Conservation (phyloP, 257 asterid species). For the Leonotis leonurus region DNA sequence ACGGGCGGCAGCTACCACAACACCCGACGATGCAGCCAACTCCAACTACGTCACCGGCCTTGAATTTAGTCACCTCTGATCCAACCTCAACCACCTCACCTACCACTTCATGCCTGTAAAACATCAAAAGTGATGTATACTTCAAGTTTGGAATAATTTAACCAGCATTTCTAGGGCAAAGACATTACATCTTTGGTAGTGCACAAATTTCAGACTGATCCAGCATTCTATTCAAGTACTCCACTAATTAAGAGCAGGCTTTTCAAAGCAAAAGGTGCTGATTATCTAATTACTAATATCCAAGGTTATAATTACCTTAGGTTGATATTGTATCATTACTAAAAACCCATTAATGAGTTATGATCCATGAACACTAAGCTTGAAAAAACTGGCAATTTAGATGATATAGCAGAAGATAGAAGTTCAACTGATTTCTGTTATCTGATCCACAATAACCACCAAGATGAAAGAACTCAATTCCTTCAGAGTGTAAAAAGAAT, state of each 20-base stretch:
- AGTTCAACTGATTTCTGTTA: too few species aligned
- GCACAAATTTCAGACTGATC: too few species aligned
- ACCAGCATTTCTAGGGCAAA: not conserved
- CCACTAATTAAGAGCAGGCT: not conserved
- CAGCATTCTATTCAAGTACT: too few species aligned
- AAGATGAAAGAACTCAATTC: not conserved
- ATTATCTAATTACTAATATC: not conserved
- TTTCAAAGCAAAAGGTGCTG: not conserved
- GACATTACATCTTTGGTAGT: not conserved
- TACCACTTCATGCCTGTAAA: constrained; percentile 78
- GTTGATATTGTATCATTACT: not conserved
- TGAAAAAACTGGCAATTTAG: too few species aligned
- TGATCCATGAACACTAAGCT: not conserved
- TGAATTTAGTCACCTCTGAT: constrained; percentile 57
- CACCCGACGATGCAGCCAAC: constrained; percentile 79
- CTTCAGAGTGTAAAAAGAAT: not conserved
- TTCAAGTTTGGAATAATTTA: not conserved
- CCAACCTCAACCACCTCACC: constrained; percentile 94
- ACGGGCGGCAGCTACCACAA: constrained; percentile 60
- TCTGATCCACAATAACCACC: not conserved
- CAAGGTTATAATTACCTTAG: not conserved
- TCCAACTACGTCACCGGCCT: constrained; percentile 68
- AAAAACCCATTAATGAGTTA: not conserved
- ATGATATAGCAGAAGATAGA: too few species aligned
- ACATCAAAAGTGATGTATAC: not conserved